Evolutionary conservation across 345 rosid species (phyloP).

Genomic region (Physaria fendleri): DNA sequence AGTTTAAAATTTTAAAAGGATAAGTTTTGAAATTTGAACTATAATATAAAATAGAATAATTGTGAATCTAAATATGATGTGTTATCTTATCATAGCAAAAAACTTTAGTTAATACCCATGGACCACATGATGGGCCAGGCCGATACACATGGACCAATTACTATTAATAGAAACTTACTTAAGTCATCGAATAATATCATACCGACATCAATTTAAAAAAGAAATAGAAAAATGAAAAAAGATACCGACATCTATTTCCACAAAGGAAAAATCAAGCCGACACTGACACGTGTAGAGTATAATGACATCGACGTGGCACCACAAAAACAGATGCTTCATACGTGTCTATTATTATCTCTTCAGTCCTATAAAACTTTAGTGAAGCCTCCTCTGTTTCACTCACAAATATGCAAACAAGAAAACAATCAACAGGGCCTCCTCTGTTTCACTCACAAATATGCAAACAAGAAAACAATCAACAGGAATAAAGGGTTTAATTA

Average conservation of each 20-base stretch:
- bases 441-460: neutral
- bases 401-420: slow-evolving; percentile 2
- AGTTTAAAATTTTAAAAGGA: too few species aligned
- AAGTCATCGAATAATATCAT: neutral
- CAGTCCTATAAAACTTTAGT: slow-evolving; percentile 4
- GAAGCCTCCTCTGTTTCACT: neutral
- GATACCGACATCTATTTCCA: slow-evolving; percentile 6
- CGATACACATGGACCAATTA: neutral
- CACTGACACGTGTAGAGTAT: slow-evolving; percentile 25
- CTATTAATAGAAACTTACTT: neutral
- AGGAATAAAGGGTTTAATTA: neutral
- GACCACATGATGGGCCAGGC: neutral
- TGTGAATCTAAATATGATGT: too few species aligned
- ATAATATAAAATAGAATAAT: too few species aligned
- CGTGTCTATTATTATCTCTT: slow-evolving; percentile 24
- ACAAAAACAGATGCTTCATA: neutral
- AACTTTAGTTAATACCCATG: too few species aligned
- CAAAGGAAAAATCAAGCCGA: neutral
- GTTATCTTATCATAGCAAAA: too few species aligned
- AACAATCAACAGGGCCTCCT: neutral
- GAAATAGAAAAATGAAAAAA: neutral
- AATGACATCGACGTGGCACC: slow-evolving; percentile 21
- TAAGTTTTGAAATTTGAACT: too few species aligned
- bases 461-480: neutral
- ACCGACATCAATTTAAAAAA: neutral